These are phyloP conservation scores for Malassezia sp. DNA, from an alignment of 1,284 basidiomycete genomes.

Conservation along the genomic window DNA sequence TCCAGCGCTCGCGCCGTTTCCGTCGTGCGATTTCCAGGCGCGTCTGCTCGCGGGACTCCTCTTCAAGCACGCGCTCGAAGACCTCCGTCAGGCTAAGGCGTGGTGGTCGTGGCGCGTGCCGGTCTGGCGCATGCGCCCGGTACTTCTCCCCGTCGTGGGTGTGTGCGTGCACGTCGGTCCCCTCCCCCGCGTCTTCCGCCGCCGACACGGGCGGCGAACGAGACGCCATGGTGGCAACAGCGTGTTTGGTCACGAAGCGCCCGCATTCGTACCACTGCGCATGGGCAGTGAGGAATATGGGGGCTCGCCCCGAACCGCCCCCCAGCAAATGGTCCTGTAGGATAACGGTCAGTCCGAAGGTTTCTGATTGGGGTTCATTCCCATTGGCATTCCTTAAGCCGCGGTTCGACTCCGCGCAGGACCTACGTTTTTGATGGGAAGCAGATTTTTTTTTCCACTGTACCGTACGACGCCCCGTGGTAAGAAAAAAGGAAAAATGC, in stretches of 20 bases:
- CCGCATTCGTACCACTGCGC: too few species aligned
- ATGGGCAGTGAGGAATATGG: too few species aligned
- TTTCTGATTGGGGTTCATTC: conserved; percentile 20
- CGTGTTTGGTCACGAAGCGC: too few species aligned
- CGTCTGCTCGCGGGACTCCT: background rate
- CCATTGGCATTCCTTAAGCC: conserved; percentile 17
- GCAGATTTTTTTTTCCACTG: background rate
- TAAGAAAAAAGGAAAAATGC: background rate
- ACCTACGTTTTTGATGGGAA: conserved; percentile 1
- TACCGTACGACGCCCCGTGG: background rate
- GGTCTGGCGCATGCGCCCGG: too few species aligned
- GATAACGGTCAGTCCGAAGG: conserved; percentile 21
- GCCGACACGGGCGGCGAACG: too few species aligned
- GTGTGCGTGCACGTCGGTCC: too few species aligned
- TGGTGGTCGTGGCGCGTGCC: too few species aligned
- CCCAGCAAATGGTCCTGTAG: conserved; percentile 21
- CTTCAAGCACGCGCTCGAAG: background rate
- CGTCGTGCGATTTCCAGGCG: background rate
- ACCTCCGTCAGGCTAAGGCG: conserved; percentile 2
- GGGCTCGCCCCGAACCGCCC: too few species aligned
- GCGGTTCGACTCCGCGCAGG: conserved; percentile 14
- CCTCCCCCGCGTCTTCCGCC: too few species aligned
- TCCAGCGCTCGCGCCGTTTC: background rate
- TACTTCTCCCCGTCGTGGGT: too few species aligned
- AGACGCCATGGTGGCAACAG: too few species aligned